A percentile compares a stretch with the other conserved stretches of the same genome.
These are phyloP conservation scores for Iberis pinnata DNA, from an alignment of 345 rosid genomes.

Conservation along the genomic window DNA sequence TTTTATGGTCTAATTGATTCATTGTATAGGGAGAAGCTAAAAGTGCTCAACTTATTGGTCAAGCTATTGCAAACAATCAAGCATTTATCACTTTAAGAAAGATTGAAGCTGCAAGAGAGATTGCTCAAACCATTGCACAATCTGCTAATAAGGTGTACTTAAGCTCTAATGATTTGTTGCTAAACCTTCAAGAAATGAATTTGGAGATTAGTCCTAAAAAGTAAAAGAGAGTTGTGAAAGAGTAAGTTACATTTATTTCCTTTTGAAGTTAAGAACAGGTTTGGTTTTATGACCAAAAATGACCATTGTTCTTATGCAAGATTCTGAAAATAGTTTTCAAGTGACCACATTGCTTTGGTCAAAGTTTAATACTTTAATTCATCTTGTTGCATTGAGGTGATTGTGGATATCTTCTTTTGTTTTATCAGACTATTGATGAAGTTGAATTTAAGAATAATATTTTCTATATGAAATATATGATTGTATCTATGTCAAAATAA, in stretches of 20 bases:
- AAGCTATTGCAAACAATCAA: slow-evolving; percentile 85
- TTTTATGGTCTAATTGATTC: background rate
- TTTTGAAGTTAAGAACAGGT: background rate
- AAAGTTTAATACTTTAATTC: too few species aligned
- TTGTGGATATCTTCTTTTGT: too few species aligned
- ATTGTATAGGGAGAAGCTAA: slow-evolving; percentile 74
- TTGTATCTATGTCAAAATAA: too few species aligned
- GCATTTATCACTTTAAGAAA: slow-evolving; percentile 87
- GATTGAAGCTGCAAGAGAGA: slow-evolving; percentile 94
- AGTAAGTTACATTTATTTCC: slow-evolving; percentile 7
- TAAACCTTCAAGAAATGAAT: slow-evolving; percentile 72
- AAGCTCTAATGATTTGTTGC: slow-evolving; percentile 63
- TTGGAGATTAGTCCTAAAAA: slow-evolving; percentile 41
- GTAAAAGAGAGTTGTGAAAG: slow-evolving; percentile 21
- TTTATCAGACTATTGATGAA: too few species aligned
- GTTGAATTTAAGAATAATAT: too few species aligned
- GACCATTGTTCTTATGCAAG: background rate
- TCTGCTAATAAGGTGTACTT: slow-evolving; percentile 74
- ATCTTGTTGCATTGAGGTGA: too few species aligned
- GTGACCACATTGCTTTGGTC: too few species aligned
- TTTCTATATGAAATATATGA: too few species aligned
- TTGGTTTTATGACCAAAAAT: slow-evolving; percentile 12
- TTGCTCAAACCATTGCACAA: slow-evolving; percentile 63
- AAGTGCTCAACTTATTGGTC: slow-evolving; percentile 90
- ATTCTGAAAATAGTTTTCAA: slow-evolving; percentile 2